Percentiles rank a stretch among this genome's conserved stretches.
Evolutionary conservation across 2,329 filamentous ascomycete genomes (phyloP).

Genomic region (Aspergillus nomiae): DNA sequence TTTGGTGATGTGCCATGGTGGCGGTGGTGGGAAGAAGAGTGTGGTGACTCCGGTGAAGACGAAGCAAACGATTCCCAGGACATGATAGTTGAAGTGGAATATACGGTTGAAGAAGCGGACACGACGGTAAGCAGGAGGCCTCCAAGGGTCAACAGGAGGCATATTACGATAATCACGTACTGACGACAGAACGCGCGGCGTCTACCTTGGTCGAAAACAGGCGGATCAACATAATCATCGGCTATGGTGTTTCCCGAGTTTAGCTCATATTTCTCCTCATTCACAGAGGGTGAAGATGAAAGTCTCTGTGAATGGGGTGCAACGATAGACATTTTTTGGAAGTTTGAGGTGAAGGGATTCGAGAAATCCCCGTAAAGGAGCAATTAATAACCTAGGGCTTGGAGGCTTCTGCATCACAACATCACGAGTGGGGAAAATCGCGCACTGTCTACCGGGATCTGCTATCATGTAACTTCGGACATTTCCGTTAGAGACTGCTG

Average conservation of each 20-base stretch:
- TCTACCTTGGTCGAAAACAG: not conserved
- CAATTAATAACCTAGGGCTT: not conserved
- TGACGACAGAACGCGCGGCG: slow-evolving; percentile 2
- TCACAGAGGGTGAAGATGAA: not conserved
- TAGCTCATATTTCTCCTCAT: slow-evolving; percentile 2
- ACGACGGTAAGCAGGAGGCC: too few relatives aligned
- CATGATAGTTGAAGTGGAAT: too few relatives aligned
- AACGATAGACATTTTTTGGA: not conserved
- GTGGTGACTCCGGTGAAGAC: too few relatives aligned
- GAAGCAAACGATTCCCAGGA: too few relatives aligned
- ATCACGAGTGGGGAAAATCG: slow-evolving; percentile 2
- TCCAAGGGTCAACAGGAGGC: too few relatives aligned
- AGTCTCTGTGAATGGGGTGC: slow-evolving; percentile 1
- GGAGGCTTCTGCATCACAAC: not conserved
- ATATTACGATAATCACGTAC: slow-evolving; percentile 2
- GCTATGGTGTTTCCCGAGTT: not conserved
- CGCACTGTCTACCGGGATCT: not conserved
- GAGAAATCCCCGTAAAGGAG: slow-evolving; percentile 1
- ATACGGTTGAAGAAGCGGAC: too few relatives aligned
- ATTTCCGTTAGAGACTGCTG: not conserved
- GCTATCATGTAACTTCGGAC: slow-evolving; percentile 1
- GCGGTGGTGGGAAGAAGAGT: too few relatives aligned
- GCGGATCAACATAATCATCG: not conserved
- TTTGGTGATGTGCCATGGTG: too few relatives aligned
- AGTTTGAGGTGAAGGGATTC: not conserved